Percentiles rank a stretch among this genome's conserved stretches.
These are phyloP conservation scores for Brettanomyces sp. DNA, from an alignment of 805 yeast genomes.

Conservation along the genomic window DNA sequence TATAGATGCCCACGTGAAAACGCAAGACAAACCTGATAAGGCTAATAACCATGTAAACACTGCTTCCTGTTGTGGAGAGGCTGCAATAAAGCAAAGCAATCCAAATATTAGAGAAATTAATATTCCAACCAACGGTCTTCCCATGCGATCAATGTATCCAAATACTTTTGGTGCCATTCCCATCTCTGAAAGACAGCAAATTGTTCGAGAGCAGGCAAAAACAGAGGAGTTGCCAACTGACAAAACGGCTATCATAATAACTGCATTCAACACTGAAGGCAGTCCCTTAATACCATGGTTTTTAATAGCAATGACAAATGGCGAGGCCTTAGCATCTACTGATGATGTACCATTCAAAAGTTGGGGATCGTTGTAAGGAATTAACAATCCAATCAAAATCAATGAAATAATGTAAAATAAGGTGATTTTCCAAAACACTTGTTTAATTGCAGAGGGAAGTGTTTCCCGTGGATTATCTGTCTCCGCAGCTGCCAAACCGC, in stretches of 20 bases:
- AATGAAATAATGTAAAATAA: conserved; percentile 44
- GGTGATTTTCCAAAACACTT: conserved; percentile 49
- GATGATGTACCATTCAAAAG: conserved; percentile 38
- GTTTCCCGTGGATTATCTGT: conserved; percentile 46
- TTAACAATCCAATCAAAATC: conserved; percentile 43
- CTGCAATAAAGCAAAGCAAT: conserved; percentile 49
- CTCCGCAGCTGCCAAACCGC: conserved; percentile 55
- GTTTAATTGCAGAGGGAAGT: conserved; percentile 51
- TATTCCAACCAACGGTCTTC: conserved; percentile 72
- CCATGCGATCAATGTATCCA: conserved; percentile 62
- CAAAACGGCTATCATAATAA: conserved; percentile 57
- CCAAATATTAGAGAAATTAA: conserved; percentile 42
- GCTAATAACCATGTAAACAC: conserved; percentile 70
- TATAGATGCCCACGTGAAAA: conserved; percentile 71
- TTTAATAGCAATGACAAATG: conserved; percentile 67
- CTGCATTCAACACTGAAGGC: conserved; percentile 65
- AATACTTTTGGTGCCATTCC: conserved; percentile 55
- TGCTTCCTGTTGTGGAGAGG: conserved; percentile 40
- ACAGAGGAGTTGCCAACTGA: conserved; percentile 71
- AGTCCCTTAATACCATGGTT: conserved; percentile 51
- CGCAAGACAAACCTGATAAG: conserved; percentile 63
- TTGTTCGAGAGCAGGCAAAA: conserved; percentile 62
- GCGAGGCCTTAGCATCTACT: conserved; percentile 52
- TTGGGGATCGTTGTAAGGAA: conserved; percentile 43
- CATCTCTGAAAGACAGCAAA: conserved; percentile 58